A percentile compares a stretch with the other conserved stretches of the same genome.
phyloP scores from a whole-genome alignment of 1,284 basidiomycete genomes.

The Serendipita sp. region DNA sequence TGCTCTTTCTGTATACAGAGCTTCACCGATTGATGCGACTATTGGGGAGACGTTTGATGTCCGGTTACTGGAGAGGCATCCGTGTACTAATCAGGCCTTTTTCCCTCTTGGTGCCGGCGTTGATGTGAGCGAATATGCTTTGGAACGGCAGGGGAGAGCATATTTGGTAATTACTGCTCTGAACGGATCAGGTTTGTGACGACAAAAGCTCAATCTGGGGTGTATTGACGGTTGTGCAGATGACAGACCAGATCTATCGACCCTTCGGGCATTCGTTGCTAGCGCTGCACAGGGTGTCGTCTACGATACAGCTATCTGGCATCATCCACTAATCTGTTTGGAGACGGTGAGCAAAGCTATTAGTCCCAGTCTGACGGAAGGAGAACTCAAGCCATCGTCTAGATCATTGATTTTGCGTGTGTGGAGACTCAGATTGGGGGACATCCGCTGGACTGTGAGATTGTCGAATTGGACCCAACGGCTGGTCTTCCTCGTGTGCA shows the following conservation, averaged over 20 bases:
- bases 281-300: constrained; percentile 68
- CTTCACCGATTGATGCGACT: constrained; percentile 35
- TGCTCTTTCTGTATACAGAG: constrained; percentile 59
- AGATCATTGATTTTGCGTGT: constrained; percentile 57
- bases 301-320: constrained; percentile 75
- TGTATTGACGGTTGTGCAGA: constrained; percentile 23
- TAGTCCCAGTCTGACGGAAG: constrained; percentile 14
- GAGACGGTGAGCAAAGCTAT: constrained; percentile 37
- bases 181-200: constrained; percentile 35
- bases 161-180: constrained; percentile 78
- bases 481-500: constrained; percentile 14
- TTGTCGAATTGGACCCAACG: constrained; percentile 36
- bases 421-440: constrained; percentile 78
- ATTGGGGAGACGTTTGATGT: constrained; percentile 38
- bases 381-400: constrained; percentile 8
- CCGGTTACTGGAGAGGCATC: constrained; percentile 58
- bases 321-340: constrained; percentile 74
- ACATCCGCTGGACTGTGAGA: constrained; percentile 59
- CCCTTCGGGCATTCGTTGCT: constrained; percentile 68
- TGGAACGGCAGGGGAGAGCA: constrained; percentile 34
- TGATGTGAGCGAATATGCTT: constrained; percentile 27
- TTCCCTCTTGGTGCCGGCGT: constrained; percentile 61
- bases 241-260: constrained; percentile 60
- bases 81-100: constrained; percentile 74
- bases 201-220: neutral